Percentiles rank a stretch among this genome's conserved stretches.
Conservation (phyloP, 768 basidiomycete species). For the Daedaleopsis nitida region DNA sequence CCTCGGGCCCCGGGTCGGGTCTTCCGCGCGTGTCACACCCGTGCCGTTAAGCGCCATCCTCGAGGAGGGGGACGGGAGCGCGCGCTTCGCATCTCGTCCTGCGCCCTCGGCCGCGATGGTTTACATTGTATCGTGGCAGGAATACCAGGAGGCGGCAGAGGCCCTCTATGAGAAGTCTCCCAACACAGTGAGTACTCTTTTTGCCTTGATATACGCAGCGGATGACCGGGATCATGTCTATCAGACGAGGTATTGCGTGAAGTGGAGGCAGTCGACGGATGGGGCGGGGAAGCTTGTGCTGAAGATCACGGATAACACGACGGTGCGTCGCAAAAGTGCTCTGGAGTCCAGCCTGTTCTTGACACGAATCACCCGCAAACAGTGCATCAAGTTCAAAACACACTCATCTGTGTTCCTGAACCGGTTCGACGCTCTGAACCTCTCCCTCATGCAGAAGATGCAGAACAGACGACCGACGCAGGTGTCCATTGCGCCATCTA, state of each 20-base stretch:
- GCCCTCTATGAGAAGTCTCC: slow-evolving; percentile 81
- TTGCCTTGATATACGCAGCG: not conserved
- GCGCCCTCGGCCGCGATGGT: slow-evolving; percentile 67
- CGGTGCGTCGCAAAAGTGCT: slow-evolving; percentile 53
- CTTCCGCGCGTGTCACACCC: not conserved
- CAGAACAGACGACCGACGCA: slow-evolving; percentile 50
- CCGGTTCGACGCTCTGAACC: slow-evolving; percentile 91
- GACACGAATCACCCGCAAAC: not conserved
- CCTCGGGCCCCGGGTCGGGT: no score
- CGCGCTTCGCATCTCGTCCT: not conserved
- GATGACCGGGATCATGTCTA: slow-evolving; percentile 1
- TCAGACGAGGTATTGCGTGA: slow-evolving; percentile 88
- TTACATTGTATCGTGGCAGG: slow-evolving; percentile 89
- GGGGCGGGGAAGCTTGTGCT: slow-evolving; percentile 75
- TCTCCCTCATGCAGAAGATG: slow-evolving; percentile 85
- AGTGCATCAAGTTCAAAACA: slow-evolving; percentile 98
- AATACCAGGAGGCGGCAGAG: slow-evolving; percentile 89
- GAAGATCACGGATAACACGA: slow-evolving; percentile 90
- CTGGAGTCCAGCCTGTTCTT: not conserved
- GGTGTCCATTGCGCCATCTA: slow-evolving; percentile 9
- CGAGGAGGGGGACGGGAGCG: not conserved
- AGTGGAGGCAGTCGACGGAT: slow-evolving; percentile 79
- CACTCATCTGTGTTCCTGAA: slow-evolving; percentile 94
- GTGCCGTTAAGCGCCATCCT: not conserved
- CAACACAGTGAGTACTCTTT: slow-evolving; percentile 55